Evolutionary conservation across 176 grass and related monocot genomes (phyloP), one percentile per base, ranked within the genome.

Genomic region (Zizania latifolia): DNA sequence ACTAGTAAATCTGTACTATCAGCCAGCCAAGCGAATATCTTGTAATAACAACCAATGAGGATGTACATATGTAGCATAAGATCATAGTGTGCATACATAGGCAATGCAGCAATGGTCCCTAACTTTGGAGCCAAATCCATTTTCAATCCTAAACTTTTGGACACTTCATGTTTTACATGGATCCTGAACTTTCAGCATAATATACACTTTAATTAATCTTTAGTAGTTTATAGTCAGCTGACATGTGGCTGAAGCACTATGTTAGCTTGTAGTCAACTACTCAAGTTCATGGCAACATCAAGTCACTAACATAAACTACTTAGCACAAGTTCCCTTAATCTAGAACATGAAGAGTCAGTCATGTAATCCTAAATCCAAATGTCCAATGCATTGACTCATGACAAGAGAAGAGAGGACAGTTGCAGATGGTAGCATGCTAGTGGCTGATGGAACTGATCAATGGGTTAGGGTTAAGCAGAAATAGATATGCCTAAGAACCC

Each of bases 401-500:
- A 72, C 82, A 78, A 72, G 37, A 48, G 77, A 79, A 28, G 65
- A 80, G 44, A 34, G 30, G 68, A 62, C 22, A 44, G 48, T 53
- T 53, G 48, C 58, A 78, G 73, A 46, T 78, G 85, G 73, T 50
- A 82, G 31, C 45, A 71, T 75, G 50, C 63, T 69, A 84, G 76
- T 84, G 69, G 70, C 40, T 78, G 34, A 43, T 43, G 69, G 12
- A 45, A 29, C 24, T 68, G 75, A 74, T 53, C n/a, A n/a, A n/a
- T n/a, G n/a, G n/a, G 65, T 68, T 83, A 78, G 70, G 63, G 56
- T 58, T 74, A 77, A 80, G 71, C 83, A 87, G 68, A 92, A 85
- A 82, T 92, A 74, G 86, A 45, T 83, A 89, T 76, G 85, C 72
- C 78, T 82, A 79, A 84, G 71, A 74, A 37, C 75, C 38, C 90